These are phyloP conservation scores for Chytriomyces hyalinus DNA, from an alignment of 192 early-diverging fungal species.

Conservation along the genomic window DNA sequence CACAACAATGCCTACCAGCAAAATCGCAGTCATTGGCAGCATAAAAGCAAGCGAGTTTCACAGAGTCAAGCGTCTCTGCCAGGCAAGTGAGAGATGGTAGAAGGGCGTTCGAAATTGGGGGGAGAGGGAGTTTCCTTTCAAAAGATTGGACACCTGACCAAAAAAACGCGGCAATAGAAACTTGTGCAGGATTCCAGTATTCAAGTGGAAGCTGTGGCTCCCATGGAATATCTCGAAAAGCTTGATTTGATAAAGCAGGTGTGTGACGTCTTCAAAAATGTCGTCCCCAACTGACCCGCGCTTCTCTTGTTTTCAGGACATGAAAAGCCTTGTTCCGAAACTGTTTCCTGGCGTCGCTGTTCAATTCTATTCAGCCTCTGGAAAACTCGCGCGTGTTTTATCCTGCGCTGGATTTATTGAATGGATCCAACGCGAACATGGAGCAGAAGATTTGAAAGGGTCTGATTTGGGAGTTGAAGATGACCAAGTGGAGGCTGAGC, in stretches of 20 bases:
- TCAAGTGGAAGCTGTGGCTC: conserved; percentile 1
- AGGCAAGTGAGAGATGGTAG: background rate
- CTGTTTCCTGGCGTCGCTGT: conserved; percentile 22
- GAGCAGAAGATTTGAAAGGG: conserved; percentile 3
- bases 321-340: conserved; percentile 16
- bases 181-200: background rate
- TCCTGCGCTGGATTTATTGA: background rate
- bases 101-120: too few species aligned
- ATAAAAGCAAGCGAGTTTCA: conserved; percentile 17
- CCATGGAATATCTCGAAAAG: conserved; percentile 27
- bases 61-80: background rate
- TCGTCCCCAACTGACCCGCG: background rate
- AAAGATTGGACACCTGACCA: background rate
- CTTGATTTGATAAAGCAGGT: conserved; percentile 24
- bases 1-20: background rate
- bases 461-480: conserved; percentile 20
- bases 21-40: conserved; percentile 18
- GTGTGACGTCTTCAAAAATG: background rate
- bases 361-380: background rate
- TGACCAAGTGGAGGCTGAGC: conserved; percentile 4
- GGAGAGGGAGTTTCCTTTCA: background rate
- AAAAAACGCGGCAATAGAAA: background rate
- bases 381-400: background rate
- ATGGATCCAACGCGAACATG: conserved; percentile 1
- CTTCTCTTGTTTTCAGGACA: conserved; percentile 5